Conservation (phyloP, 1,284 basidiomycete genomes). For the Puccinia brachypodii region DNA sequence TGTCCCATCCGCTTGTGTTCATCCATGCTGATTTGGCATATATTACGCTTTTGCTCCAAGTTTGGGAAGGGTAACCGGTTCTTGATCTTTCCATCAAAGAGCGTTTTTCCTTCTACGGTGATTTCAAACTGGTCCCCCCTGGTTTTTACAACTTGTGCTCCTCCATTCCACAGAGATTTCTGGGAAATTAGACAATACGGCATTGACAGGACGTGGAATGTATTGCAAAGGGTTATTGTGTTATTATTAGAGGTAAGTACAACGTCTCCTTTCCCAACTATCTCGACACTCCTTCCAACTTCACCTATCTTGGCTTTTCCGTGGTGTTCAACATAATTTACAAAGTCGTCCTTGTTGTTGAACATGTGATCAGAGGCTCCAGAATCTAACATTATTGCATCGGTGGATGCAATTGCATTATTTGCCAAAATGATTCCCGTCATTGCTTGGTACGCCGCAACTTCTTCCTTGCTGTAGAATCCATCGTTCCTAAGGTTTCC, state of each 20-base stretch:
- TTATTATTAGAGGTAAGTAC: background rate
- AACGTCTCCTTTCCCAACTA: slow-evolving; percentile 7
- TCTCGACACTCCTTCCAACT: background rate
- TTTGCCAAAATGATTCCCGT: background rate
- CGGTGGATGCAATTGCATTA: background rate
- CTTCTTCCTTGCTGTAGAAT: background rate
- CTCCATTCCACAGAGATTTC: background rate
- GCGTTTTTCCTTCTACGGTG: background rate
- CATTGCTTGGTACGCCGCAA: background rate
- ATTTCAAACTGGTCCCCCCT: background rate
- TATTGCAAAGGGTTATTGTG: background rate
- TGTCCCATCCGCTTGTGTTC: slow-evolving; percentile 2
- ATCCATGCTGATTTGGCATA: background rate
- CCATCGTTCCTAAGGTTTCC: background rate
- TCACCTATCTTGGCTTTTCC: slow-evolving; percentile 18
- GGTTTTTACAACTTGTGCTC: background rate
- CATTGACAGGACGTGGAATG: background rate
- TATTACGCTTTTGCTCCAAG: background rate
- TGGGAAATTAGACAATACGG: slow-evolving; percentile 20
- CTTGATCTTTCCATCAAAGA: slow-evolving; percentile 22
- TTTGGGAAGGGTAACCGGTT: slow-evolving; percentile 7
- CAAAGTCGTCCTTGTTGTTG: slow-evolving; percentile 12
- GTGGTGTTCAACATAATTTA: background rate
- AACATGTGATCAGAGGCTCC: slow-evolving; percentile 20
- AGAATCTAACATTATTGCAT: background rate